Evolutionary conservation across 345 rosid genomes (phyloP).

Genomic region (Ricinus communis): DNA sequence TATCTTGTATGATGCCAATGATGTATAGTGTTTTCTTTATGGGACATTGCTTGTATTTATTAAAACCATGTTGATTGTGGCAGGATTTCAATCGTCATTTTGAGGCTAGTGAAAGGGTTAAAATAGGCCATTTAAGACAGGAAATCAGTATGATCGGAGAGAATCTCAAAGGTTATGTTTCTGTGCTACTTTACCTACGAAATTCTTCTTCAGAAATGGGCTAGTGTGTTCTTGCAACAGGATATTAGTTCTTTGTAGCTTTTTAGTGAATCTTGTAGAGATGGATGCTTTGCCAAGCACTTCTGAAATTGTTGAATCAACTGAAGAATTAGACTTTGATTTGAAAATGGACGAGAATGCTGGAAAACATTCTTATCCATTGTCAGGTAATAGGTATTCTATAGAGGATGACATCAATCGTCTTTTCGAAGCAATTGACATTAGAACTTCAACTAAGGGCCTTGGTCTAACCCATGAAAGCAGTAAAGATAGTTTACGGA

Average conservation of each 20-base stretch:
- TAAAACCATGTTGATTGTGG: conserved; percentile 15
- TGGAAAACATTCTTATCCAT: conserved; percentile 26
- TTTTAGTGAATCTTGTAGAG: conserved; percentile 20
- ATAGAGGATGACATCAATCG: conserved; percentile 73
- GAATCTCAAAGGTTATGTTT: conserved; percentile 20
- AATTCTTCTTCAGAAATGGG: conserved; percentile 41
- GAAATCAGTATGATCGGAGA: conserved; percentile 36
- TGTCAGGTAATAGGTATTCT: conserved; percentile 45
- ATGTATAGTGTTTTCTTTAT: background rate
- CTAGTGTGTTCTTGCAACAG: conserved; percentile 23
- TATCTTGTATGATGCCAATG: background rate
- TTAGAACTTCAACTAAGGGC: conserved; percentile 44
- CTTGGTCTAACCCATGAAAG: conserved; percentile 26
- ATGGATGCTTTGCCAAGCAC: conserved; percentile 43
- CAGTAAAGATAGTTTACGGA: conserved; percentile 41
- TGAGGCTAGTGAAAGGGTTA: conserved; percentile 19
- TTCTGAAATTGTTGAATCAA: conserved; percentile 60
- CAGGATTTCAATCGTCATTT: conserved; percentile 38
- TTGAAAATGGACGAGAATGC: conserved; percentile 26
- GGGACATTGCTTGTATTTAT: conserved; percentile 9
- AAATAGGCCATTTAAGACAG: conserved; percentile 17
- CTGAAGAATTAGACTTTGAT: conserved; percentile 36
- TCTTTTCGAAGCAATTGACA: conserved; percentile 60
- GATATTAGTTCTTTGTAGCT: conserved; percentile 9
- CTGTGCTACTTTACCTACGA: conserved; percentile 16